Conservation (phyloP, 2,329 filamentous ascomycete genomes). For the Aspergillus neotritici region DNA sequence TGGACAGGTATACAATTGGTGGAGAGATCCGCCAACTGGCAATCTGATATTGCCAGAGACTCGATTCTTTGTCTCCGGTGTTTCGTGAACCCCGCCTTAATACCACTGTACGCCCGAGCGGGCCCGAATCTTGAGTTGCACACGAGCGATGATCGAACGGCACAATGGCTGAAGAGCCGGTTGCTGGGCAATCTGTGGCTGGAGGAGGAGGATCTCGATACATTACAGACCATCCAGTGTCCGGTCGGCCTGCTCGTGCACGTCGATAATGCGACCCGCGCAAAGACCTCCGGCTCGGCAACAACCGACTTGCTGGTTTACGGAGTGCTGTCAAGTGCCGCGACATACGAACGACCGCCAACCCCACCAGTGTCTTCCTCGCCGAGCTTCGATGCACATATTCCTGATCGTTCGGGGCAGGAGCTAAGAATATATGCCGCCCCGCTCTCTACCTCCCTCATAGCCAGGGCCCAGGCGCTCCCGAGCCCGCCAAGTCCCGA, state of each 20-base stretch:
- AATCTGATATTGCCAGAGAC: constrained; percentile 30
- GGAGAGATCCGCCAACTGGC: constrained; percentile 28
- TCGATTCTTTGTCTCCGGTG: constrained; percentile 28
- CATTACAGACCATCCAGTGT: constrained; percentile 30
- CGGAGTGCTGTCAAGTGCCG: constrained; percentile 30
- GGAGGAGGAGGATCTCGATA: constrained; percentile 28
- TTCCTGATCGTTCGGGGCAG: constrained; percentile 13
- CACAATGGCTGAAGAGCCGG: constrained; percentile 36
- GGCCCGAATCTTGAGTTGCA: constrained; percentile 39
- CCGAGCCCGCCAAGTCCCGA: constrained; percentile 26
- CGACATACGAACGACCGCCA: constrained; percentile 26
- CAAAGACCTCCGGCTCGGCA: constrained; percentile 13
- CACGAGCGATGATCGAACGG: constrained; percentile 25
- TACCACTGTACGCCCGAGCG: constrained; percentile 37
- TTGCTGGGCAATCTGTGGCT: constrained; percentile 32
- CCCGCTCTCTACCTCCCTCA: constrained; percentile 30
- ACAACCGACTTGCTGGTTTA: constrained; percentile 37
- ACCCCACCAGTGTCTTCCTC: constrained; percentile 34
- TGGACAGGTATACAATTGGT: constrained; percentile 30
- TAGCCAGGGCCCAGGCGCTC: constrained; percentile 30
- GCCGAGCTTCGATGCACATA: constrained; percentile 14
- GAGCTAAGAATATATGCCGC: constrained; percentile 35
- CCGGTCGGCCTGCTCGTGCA: constrained; percentile 35
- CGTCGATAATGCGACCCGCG: constrained; percentile 19
- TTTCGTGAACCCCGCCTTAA: constrained; percentile 37